Base-by-base conservation (phyloP, 148 eudicot species). In the Simmondsia chinensis region DNA sequence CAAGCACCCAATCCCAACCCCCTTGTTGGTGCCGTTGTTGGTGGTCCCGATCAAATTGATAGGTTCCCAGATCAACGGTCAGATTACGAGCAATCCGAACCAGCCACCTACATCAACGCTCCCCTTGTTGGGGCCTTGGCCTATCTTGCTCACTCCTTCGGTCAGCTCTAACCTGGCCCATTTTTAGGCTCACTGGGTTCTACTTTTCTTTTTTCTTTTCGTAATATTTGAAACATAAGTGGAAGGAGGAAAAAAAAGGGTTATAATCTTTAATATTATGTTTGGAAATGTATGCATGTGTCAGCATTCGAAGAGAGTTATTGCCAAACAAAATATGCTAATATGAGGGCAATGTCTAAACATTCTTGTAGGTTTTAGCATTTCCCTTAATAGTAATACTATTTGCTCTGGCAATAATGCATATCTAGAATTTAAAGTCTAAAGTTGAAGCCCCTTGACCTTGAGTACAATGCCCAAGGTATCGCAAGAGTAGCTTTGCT, bases 81-180 rank as follows among this genome's bases (percentile, higher is more conserved):
- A 0, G 83, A 85, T 68, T 85, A 85, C 28, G 80, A 56, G 54
- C 88, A 85, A 28, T 81, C 89, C 0, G 95, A 85, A 47, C 95
- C 89, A 0, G 68, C 95, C 20, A 85, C 95, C 0, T 85, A 85
- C 22, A 71, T 65, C 31, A 84, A 71, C 41, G 85, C 94, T n/a
- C 88, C 94, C 9, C 79, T 80, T 18, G 94, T 84, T 10, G 94
- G 94, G 11, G 46, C 94, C 42, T 39, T 83, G 35, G 87, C 94
- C 48, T 83, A 83, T 58, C 70, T 83, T 45, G 94, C 87, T 52
- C 94, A 83, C 69, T 75, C 87, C 6, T 83, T 66, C 47, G 94
- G 94, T 46, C 96, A 93, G 46, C 73, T 82, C 35, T 79, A 66
- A 41, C 28, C 9, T 5, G 1, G n/a, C 31, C 33, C 12, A 14